phyloP scores from a whole-genome alignment of 129 eudicot genomes.

The Heracleum sosnowskyi region DNA sequence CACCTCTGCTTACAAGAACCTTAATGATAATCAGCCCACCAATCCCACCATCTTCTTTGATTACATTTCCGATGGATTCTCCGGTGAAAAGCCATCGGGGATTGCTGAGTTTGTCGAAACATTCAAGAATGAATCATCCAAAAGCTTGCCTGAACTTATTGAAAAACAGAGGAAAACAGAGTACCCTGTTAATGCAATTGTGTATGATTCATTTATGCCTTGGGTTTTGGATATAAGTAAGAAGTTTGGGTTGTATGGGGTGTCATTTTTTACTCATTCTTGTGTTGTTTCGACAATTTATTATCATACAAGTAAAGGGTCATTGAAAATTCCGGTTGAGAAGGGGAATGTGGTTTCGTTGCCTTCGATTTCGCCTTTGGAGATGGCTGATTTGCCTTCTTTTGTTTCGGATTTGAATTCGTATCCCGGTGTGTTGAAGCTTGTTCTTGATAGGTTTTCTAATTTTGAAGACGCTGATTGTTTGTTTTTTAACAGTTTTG shows the following conservation, averaged over 20 bases:
- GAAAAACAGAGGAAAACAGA: background rate
- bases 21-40: background rate
- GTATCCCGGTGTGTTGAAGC: slow-evolving; percentile 10
- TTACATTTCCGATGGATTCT: background rate
- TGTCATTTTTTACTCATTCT: slow-evolving; percentile 2
- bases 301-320: slow-evolving; percentile 29
- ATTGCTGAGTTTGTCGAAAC: background rate
- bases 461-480: background rate
- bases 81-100: background rate
- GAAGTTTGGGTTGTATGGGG: slow-evolving; percentile 20
- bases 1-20: background rate
- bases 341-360: slow-evolving; percentile 11
- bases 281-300: slow-evolving; percentile 34
- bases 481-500: background rate
- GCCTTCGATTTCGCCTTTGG: slow-evolving; percentile 30
- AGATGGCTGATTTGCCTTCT: slow-evolving; percentile 33
- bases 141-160: background rate
- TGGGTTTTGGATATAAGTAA: slow-evolving; percentile 29
- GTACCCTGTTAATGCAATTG: background rate
- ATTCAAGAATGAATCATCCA: background rate
- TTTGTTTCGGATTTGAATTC: slow-evolving; percentile 14
- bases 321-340: slow-evolving; percentile 9
- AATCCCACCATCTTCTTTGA: background rate
- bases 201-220: slow-evolving; percentile 9
- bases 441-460: background rate